Conservation (phyloP, 2,329 filamentous ascomycete genomes). For the Cytospora paraplurivora region DNA sequence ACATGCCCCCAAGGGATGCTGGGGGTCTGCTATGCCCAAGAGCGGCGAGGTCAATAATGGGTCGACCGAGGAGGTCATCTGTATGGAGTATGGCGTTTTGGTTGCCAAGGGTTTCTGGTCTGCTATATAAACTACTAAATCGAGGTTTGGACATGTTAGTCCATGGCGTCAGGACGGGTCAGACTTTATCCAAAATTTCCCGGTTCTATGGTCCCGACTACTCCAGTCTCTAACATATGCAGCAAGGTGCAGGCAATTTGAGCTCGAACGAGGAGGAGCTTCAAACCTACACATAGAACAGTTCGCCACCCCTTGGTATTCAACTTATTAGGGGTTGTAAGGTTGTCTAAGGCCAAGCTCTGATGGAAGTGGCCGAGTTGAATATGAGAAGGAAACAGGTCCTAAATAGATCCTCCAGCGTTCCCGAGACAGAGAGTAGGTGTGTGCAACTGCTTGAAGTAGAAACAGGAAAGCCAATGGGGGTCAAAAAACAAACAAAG, state of each 20-base stretch:
- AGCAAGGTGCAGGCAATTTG: no score
- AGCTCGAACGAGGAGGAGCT: not conserved
- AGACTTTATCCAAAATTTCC: not conserved
- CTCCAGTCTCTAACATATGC: not conserved
- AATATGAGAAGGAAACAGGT: no score
- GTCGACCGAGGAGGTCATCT: constrained; percentile 16
- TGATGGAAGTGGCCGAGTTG: no score
- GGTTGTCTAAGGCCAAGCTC: not conserved
- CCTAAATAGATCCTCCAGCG: no score
- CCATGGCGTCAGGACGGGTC: not conserved
- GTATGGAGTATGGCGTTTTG: constrained; percentile 26
- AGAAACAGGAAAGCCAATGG: no score
- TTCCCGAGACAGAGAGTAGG: no score
- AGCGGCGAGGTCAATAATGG: not conserved
- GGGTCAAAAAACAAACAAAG: no score
- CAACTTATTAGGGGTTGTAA: not conserved
- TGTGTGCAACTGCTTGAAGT: no score
- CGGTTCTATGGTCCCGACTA: not conserved
- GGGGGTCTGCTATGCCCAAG: not conserved
- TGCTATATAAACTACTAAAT: constrained; percentile 9
- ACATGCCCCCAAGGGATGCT: not conserved
- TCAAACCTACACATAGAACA: not conserved
- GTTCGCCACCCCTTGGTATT: not conserved
- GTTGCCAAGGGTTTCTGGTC: constrained; percentile 16
- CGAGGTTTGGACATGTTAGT: constrained; percentile 7